Evolutionary conservation across 768 basidiomycete genomes (phyloP), one percentile per base, ranked within the genome.

Genomic region (Sutorius australiensis): DNA sequence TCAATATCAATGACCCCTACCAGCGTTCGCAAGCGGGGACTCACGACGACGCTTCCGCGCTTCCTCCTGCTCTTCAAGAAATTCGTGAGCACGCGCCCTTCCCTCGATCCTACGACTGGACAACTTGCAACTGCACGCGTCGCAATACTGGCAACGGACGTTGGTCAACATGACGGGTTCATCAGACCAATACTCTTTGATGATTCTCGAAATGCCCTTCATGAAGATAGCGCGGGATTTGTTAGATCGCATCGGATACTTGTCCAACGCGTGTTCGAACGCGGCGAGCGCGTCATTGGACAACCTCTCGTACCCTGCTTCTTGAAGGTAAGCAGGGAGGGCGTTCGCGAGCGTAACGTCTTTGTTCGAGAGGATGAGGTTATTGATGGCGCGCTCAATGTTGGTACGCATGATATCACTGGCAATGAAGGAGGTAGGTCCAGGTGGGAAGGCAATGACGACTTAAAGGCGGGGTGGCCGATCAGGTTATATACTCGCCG

Each of bases 221-320:
- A 19, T 16, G 17, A 56, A 51, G 32, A 48, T 33, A 4, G 48
- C 19, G 30, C 34, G 61, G 30, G 52, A 50, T 36, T 40, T 39
- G 47, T 38, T 30, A 2, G 46, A 38, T 17, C 41, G 47, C 27
- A 14, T 44, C 2, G 50, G 58, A 50, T 51, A 57, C 55, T 63
- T 60, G 24, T 60, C 55, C 42, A 53, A 19, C 8, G 61, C 57
- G n/a, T 51, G 51, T 33, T 62, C 57, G 13, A 61, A 59, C 13
- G 49, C 39, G 43, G n/a, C 13, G 49, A 56, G 41, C 9, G 52
- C 57, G 1, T 63, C 61, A 37, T 34, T 13, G 31, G 27, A 38
- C 32, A 52, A 24, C n/a, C 44, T 27, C 10, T 50, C 13, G 37
- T 51, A 59, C 9, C 61, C 61, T 43, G 54, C 61, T 21, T 41